Base-by-base conservation (phyloP, 1,284 basidiomycete genomes). In the Sanghuangporus baumii region DNA sequence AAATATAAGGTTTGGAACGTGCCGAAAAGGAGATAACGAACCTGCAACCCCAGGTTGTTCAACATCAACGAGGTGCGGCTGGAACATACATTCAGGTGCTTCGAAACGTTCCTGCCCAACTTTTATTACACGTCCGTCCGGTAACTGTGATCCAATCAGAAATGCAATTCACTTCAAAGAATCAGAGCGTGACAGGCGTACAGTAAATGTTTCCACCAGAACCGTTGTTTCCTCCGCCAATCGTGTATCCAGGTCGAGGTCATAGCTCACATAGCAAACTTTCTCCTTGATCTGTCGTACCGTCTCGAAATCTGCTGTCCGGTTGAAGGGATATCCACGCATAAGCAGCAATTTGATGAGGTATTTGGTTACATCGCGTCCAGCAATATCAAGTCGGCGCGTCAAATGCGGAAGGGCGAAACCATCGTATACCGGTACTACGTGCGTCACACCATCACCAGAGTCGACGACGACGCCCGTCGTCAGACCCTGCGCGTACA, bases 81-180 rank as follows among this genome's bases (percentile, higher is more conserved):
- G 96, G 89, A 99, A 99, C 93, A 99, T 95, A 79, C 97, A 99
- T 76, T 99, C 97, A 11, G 97, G 97, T n/a, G 96, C 97, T 76
- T 98, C 94, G 74, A 98, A 99, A n/a, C 97, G 89, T 74, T 99
- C 97, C 1, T 94, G 94, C 31, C 96, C 97, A 61, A 99, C 94
- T 81, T 97, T 98, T 83, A 99, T 98, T 37, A 84, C 86, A 52
- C 97, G 90, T 2, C 97, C 97, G 71, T 99, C 96, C 2, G 97
- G 97, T 34, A 99, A 88, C 91, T 96, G 66, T 1, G 36, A 48
- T 14, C 43, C 12, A 3, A 20, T 48, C 36, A 11, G 55, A 50
- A n/a, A 46, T 18, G 8, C 7, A n/a, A 5, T 46, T 46, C 43
- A 46, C 43, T n/a, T 46, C 43, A n/a, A 51, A 26, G 23, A 9